These are phyloP conservation scores for Penicillium frequentans DNA, from an alignment of 2,329 filamentous ascomycete species.

Conservation along the genomic window DNA sequence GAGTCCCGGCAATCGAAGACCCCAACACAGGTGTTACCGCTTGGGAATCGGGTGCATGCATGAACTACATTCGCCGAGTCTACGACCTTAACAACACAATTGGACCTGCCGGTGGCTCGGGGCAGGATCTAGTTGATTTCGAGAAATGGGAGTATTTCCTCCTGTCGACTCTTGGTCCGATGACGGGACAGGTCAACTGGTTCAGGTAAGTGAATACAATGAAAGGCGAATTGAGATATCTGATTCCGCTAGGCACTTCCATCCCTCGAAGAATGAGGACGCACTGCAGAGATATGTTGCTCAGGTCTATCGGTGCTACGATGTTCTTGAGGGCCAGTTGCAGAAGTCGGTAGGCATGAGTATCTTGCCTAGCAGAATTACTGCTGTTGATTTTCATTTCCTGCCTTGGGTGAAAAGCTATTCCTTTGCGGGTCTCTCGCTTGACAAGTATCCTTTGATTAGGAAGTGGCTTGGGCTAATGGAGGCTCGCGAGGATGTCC, in stretches of 20 bases:
- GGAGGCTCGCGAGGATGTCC: conserved; percentile 38
- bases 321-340: conserved; percentile 44
- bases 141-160: conserved; percentile 51
- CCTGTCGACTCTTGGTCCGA: conserved; percentile 43
- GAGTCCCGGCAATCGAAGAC: conserved; percentile 41
- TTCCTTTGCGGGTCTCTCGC: conserved; percentile 38
- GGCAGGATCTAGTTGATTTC: conserved; percentile 44
- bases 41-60: conserved; percentile 42
- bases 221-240: not conserved
- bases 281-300: conserved; percentile 41
- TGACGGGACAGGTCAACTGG: conserved; percentile 45
- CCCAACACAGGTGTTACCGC: conserved; percentile 39
- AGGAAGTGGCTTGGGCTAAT: conserved; percentile 41
- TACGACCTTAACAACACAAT: conserved; percentile 46
- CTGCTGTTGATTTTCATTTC: conserved; percentile 45
- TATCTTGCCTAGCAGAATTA: conserved; percentile 38
- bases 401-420: conserved; percentile 44
- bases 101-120: conserved; percentile 31
- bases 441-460: conserved; percentile 43
- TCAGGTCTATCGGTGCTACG: conserved; percentile 44
- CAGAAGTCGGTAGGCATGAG: conserved; percentile 39
- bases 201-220: conserved; percentile 28
- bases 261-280: conserved; percentile 43
- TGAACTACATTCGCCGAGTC: conserved; percentile 40
- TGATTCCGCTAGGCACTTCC: conserved; percentile 35